Evolutionary conservation across 768 basidiomycete species (phyloP).

Genomic region (Punctularia strigosozonata): DNA sequence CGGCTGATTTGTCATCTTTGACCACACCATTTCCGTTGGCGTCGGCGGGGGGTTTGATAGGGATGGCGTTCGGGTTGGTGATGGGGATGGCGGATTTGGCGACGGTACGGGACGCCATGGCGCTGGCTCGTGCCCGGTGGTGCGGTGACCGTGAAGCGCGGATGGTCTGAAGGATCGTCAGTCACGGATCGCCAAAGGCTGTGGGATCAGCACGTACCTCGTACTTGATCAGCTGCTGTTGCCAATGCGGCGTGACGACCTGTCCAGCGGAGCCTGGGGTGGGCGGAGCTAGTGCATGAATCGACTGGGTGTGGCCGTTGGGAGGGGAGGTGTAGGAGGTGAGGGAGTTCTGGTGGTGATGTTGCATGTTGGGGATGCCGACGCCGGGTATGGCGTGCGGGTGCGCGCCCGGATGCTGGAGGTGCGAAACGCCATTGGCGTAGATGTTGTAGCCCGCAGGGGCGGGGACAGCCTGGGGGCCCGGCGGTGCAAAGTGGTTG

Average conservation of each 20-base stretch:
- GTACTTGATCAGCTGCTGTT: constrained; percentile 85
- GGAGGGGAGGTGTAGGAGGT: constrained; percentile 76
- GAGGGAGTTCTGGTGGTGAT: constrained; percentile 74
- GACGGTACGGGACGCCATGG: constrained; percentile 81
- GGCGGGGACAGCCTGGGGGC: constrained; percentile 35
- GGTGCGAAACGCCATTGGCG: constrained; percentile 52
- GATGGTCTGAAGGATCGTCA: constrained; percentile 42
- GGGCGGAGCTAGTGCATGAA: constrained; percentile 42
- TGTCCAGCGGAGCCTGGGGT: constrained; percentile 48
- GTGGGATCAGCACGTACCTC: constrained; percentile 47
- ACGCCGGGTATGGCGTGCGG: constrained; percentile 43
- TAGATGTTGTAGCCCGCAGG: constrained; percentile 69
- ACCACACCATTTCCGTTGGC: constrained; percentile 17
- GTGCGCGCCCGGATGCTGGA: constrained; percentile 36
- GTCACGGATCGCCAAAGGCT: neutral
- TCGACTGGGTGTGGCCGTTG: constrained; percentile 47
- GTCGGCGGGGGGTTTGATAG: constrained; percentile 38
- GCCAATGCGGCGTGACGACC: constrained; percentile 79
- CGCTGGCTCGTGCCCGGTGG: constrained; percentile 90
- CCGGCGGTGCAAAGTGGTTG: constrained; percentile 38
- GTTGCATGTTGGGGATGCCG: constrained; percentile 36
- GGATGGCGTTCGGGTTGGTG: constrained; percentile 67
- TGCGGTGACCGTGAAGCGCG: constrained; percentile 82
- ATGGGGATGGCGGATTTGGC: constrained; percentile 85
- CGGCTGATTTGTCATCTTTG: constrained; percentile 14